Conservation (phyloP, 2,329 filamentous ascomycete species). For the Arthroderma sp. region DNA sequence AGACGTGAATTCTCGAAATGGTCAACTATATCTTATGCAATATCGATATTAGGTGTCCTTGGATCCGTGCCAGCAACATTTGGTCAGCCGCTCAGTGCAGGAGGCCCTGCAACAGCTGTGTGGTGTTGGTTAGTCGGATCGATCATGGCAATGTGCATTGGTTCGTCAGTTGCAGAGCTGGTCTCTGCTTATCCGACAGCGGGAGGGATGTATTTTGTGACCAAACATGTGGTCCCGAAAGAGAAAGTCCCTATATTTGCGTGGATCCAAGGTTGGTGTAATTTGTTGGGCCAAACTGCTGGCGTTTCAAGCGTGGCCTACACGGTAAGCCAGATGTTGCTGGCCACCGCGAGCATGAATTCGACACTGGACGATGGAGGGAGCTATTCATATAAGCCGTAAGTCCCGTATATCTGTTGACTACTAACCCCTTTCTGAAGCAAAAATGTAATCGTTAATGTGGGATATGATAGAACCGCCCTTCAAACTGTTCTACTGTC, state of each 20-base stretch:
- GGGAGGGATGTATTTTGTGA: conserved; percentile 57
- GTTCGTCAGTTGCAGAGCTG: conserved; percentile 52
- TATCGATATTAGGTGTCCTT: conserved; percentile 52
- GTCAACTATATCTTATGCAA: conserved; percentile 55
- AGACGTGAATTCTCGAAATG: conserved; percentile 53
- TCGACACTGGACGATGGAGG: conserved; percentile 39
- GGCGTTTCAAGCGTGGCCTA: conserved; percentile 53
- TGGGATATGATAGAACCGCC: conserved; percentile 36
- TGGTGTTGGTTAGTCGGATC: conserved; percentile 56
- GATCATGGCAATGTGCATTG: conserved; percentile 52
- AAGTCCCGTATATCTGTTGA: conserved; percentile 24
- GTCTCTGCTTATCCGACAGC: conserved; percentile 56
- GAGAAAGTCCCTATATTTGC: conserved; percentile 51
- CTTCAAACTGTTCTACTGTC: conserved; percentile 48
- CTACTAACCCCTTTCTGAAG: neutral
- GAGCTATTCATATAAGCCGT: conserved; percentile 46
- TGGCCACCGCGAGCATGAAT: conserved; percentile 51
- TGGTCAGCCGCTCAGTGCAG: conserved; percentile 45
- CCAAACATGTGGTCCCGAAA: conserved; percentile 51
- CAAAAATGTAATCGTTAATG: conserved; percentile 9
- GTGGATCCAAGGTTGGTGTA: conserved; percentile 58
- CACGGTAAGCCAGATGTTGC: conserved; percentile 52
- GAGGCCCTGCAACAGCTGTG: conserved; percentile 51
- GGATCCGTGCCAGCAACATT: conserved; percentile 56
- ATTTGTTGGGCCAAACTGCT: conserved; percentile 52